Percentiles rank a stretch among this genome's conserved stretches.
These are phyloP conservation scores for Trichoderma sp. DNA, from an alignment of 2,329 filamentous ascomycete genomes.

Conservation along the genomic window DNA sequence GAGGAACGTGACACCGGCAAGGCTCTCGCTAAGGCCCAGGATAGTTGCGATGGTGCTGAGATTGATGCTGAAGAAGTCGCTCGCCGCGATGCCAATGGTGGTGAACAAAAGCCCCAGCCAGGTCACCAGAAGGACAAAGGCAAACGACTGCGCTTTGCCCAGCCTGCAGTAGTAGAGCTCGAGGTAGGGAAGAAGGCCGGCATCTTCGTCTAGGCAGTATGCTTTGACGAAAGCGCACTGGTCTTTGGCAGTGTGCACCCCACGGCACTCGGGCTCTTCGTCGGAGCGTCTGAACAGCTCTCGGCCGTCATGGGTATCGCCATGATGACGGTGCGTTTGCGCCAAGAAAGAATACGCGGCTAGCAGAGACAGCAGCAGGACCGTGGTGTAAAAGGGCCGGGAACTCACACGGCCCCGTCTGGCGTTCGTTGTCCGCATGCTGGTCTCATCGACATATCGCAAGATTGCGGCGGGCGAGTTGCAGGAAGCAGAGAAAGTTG, in stretches of 20 bases:
- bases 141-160: slow-evolving; percentile 64
- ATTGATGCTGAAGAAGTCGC: slow-evolving; percentile 98
- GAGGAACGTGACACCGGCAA: slow-evolving; percentile 93
- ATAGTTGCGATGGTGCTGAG: slow-evolving; percentile 87
- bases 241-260: slow-evolving; percentile 73
- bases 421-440: slow-evolving; percentile 16
- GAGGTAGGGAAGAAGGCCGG: slow-evolving; percentile 85
- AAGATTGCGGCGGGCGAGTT: background rate
- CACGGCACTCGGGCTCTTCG: slow-evolving; percentile 60
- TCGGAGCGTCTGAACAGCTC: slow-evolving; percentile 27
- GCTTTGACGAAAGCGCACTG: slow-evolving; percentile 81
- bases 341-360: slow-evolving; percentile 42
- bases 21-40: slow-evolving; percentile 89
- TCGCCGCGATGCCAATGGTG: slow-evolving; percentile 95
- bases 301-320: slow-evolving; percentile 15
- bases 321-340: slow-evolving; percentile 22
- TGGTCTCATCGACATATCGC: slow-evolving; percentile 16
- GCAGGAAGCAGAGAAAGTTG: background rate
- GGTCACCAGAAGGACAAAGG: slow-evolving; percentile 71
- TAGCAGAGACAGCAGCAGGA: slow-evolving; percentile 46
- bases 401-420: slow-evolving; percentile 38
- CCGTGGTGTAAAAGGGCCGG: slow-evolving; percentile 49
- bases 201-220: slow-evolving; percentile 85
- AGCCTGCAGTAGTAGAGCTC: slow-evolving; percentile 86
- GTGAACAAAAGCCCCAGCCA: slow-evolving; percentile 92